These are phyloP conservation scores for Sarocladium kiliense DNA, from an alignment of 2,329 filamentous ascomycete species.

Conservation along the genomic window DNA sequence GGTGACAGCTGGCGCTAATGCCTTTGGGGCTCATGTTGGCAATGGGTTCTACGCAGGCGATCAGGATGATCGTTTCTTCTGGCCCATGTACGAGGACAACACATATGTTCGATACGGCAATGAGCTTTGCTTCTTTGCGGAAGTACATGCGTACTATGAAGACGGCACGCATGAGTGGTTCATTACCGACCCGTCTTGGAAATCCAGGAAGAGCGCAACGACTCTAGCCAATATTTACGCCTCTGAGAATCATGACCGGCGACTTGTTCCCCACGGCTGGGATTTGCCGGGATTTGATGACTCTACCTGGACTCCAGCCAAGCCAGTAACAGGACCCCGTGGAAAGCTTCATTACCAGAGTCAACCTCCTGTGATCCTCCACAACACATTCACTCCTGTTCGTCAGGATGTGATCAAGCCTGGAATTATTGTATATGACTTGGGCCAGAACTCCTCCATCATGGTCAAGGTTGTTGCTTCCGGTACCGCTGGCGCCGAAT, in stretches of 20 bases:
- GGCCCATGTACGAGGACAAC: constrained; percentile 36
- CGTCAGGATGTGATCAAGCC: constrained; percentile 14
- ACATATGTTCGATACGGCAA: constrained; percentile 32
- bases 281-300: constrained; percentile 20
- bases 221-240: constrained; percentile 34
- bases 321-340: constrained; percentile 31
- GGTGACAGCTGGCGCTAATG: constrained; percentile 27
- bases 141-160: constrained; percentile 30
- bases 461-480: constrained; percentile 18
- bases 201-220: constrained; percentile 30
- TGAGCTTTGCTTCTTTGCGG: constrained; percentile 34
- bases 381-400: constrained; percentile 28
- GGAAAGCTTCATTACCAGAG: constrained; percentile 33
- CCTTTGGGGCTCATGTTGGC: constrained; percentile 32
- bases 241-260: constrained; percentile 31
- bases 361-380: constrained; percentile 31
- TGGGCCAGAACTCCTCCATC: constrained; percentile 20
- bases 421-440: constrained; percentile 16
- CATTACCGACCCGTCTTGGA: constrained; percentile 32
- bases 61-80: constrained; percentile 35
- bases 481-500: constrained; percentile 14
- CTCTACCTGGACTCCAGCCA: constrained; percentile 25
- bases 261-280: constrained; percentile 29
- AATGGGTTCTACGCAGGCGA: constrained; percentile 42
- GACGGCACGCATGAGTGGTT: constrained; percentile 29